Conservation (phyloP, 352 stramenopile species). For the Aphanomyces cochlioides region DNA sequence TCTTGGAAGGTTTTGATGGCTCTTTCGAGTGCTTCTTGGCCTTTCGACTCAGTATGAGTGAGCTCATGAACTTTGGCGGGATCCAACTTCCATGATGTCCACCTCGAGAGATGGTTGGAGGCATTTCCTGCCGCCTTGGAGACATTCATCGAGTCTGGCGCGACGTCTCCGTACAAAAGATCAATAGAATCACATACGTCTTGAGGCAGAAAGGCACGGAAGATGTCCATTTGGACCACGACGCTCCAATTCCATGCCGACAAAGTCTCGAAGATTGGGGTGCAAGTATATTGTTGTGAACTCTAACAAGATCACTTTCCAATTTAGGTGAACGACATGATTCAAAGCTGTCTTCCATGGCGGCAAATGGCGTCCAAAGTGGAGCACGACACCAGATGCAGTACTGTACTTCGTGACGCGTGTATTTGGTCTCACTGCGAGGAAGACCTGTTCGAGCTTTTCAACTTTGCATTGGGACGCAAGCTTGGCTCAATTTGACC, state of each 20-base stretch:
- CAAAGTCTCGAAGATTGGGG: too few relatives aligned
- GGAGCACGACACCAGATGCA: too few relatives aligned
- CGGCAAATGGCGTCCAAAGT: too few relatives aligned
- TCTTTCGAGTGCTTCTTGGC: background rate
- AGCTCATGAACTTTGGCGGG: conserved; percentile 15
- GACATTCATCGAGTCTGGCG: background rate
- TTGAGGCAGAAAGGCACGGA: conserved; percentile 8
- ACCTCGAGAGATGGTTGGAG: conserved; percentile 14
- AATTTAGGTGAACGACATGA: too few relatives aligned
- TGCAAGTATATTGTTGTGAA: too few relatives aligned
- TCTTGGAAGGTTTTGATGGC: background rate
- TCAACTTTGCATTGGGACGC: too few relatives aligned
- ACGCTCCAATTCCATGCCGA: background rate
- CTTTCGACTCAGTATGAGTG: conserved; percentile 9
- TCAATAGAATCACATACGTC: background rate
- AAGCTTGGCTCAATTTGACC: too few relatives aligned
- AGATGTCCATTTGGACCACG: conserved; percentile 9
- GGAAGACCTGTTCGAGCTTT: too few relatives aligned
- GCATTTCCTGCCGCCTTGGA: background rate
- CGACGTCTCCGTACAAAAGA: background rate
- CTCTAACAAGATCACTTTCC: too few relatives aligned
- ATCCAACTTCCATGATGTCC: conserved; percentile 24
- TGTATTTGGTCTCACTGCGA: too few relatives aligned
- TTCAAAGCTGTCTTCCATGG: too few relatives aligned
- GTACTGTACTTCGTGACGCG: too few relatives aligned